Evolutionary conservation across 108 stramenopile genomes (phyloP).

Genomic region (Cylindrotheca closterium): DNA sequence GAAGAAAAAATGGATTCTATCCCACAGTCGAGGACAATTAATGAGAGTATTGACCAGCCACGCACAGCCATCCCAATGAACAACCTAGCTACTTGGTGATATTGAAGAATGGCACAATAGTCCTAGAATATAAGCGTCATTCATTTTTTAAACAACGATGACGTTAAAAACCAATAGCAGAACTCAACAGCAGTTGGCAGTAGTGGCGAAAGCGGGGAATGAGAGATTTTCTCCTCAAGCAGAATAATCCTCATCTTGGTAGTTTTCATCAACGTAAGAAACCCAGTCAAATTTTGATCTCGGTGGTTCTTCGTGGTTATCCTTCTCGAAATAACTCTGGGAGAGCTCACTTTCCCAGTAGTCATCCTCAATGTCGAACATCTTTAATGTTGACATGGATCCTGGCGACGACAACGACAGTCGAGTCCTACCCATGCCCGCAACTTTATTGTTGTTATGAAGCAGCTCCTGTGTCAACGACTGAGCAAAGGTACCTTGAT

Average conservation of each 20-base stretch:
- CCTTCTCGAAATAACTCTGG: background rate
- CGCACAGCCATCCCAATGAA: no score
- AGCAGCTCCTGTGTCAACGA: constrained; percentile 14
- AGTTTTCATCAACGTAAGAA: constrained; percentile 36
- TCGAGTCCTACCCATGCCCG: constrained; percentile 7
- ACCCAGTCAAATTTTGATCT: constrained; percentile 27
- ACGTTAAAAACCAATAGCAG: no score
- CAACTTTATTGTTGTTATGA: background rate
- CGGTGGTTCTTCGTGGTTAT: background rate
- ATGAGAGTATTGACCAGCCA: no score
- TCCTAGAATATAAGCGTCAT: no score
- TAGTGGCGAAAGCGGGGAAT: no score
- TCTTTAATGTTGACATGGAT: constrained; percentile 25
- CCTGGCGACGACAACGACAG: constrained; percentile 19
- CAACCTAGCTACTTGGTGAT: no score
- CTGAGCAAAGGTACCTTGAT: constrained; percentile 12
- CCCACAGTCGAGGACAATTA: no score
- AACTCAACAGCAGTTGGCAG: no score
- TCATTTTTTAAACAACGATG: no score
- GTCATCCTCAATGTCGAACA: constrained; percentile 34
- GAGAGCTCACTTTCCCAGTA: constrained; percentile 23
- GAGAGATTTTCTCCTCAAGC: no score
- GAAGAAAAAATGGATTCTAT: no score
- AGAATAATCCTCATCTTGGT: constrained; percentile 17
- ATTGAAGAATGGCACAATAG: no score